Evolutionary conservation across 2,329 filamentous ascomycete species (phyloP), one percentile per base, ranked within the genome.

Genomic region (Pseudopithomyces maydicus): DNA sequence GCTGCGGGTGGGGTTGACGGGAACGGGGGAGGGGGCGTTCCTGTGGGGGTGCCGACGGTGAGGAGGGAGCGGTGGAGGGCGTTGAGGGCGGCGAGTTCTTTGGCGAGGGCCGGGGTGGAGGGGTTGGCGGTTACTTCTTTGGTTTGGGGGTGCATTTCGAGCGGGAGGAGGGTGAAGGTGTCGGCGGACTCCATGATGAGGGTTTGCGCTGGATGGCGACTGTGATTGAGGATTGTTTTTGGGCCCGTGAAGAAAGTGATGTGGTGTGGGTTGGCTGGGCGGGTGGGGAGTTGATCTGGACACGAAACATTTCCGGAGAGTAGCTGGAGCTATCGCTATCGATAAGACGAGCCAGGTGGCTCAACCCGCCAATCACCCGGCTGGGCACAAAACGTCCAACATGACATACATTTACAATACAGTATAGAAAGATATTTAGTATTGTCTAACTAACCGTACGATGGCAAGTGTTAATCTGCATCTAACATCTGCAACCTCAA

Each of bases 1-100:
- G 64, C 85, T 88, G 71, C 94, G 91, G 80, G 97, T 97, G 50
- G 92, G 93, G 82, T 97, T 96, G 60, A 97, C 89, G 57, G 93
- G 93, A 41, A 96, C 84, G 0, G 95, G 95, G 94, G 90, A 5
- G 93, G 92, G 0, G 94, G 94, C 19, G 92, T 83, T 55, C 79
- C 78, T 57, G 85, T 83, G 6, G 89, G 85, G 0, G 80, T 79
- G 44, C 86, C 83, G 65, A 92, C 85, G 54, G 78, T 77, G 67
- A 95, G 81, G 58, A 98, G 85, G 42, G 84, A 77, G 65, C 87
- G 87, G 85, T 96, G 91, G 49, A 97, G 86, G 49, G 77, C 72
- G 82, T 97, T 97, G 59, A 98, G 87, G 41, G 87, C 81, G 33
- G 83, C 79, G 65, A 97, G 87, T 61, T 82, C 79, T 56, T 69